Evolutionary conservation across 202 grass and related monocot genomes (phyloP).

Genomic region (Dendrocalamus latiflorus): DNA sequence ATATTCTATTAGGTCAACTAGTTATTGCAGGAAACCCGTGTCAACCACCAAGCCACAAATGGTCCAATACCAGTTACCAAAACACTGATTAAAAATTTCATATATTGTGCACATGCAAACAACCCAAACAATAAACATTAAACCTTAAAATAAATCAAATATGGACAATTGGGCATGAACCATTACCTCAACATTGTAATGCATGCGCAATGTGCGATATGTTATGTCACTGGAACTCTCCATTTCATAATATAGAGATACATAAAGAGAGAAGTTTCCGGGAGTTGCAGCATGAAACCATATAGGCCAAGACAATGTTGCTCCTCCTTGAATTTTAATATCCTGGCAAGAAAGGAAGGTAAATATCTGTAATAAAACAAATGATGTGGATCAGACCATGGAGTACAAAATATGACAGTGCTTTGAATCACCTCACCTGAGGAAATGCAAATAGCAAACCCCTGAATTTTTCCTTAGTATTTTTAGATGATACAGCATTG

Average conservation of each 20-base stretch:
- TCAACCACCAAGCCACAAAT: not conserved
- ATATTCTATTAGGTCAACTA: not conserved
- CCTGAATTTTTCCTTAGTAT: slow-evolving; percentile 43
- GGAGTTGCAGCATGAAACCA: slow-evolving; percentile 91
- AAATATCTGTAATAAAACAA: slow-evolving; percentile 9
- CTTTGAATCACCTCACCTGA: slow-evolving; percentile 51
- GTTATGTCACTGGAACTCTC: slow-evolving; percentile 74
- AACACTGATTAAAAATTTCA: not conserved
- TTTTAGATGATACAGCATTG: slow-evolving; percentile 13
- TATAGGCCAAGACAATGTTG: slow-evolving; percentile 82
- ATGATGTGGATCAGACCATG: not conserved
- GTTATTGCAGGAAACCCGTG: no score
- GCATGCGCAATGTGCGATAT: slow-evolving; percentile 86
- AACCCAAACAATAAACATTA: slow-evolving; percentile 14
- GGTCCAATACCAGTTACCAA: not conserved
- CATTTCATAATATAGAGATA: slow-evolving; percentile 96
- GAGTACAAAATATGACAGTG: not conserved
- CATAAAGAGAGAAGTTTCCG: slow-evolving; percentile 72
- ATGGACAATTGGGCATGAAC: not conserved
- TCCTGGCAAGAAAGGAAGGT: slow-evolving; percentile 50
- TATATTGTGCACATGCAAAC: slow-evolving; percentile 11
- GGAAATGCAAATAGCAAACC: slow-evolving; percentile 74
- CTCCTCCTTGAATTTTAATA: slow-evolving; percentile 62
- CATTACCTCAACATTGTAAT: slow-evolving; percentile 75
- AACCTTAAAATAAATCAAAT: not conserved